Evolutionary conservation across 2,329 filamentous ascomycete genomes (phyloP).

Genomic region (Hypoxylon sp.): DNA sequence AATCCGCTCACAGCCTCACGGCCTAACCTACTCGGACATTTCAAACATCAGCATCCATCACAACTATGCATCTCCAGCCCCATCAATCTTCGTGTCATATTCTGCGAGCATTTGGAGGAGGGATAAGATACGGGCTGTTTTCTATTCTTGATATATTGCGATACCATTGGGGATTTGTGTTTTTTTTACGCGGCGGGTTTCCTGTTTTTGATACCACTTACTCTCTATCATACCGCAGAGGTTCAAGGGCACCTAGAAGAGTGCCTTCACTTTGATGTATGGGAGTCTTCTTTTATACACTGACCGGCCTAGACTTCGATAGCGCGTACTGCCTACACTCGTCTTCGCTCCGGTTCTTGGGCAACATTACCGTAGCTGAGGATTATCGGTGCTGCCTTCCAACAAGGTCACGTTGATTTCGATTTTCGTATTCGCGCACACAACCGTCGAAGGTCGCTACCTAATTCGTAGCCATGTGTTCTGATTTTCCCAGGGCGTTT

Average conservation of each 20-base stretch:
- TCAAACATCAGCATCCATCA: constrained; percentile 21
- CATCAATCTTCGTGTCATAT: constrained; percentile 20
- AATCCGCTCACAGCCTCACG: constrained; percentile 7
- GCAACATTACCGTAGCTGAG: constrained; percentile 4
- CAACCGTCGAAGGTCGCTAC: constrained; percentile 11
- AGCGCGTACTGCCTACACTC: constrained; percentile 23
- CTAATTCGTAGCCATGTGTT: constrained; percentile 18
- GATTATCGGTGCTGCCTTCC: constrained; percentile 15
- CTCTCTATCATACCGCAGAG: constrained; percentile 32
- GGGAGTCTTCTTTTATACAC: constrained; percentile 32
- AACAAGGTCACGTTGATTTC: constrained; percentile 3
- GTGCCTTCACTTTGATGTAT: constrained; percentile 24
- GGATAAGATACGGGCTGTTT: constrained; percentile 25
- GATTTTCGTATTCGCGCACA: constrained; percentile 3
- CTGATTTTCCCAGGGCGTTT: constrained; percentile 5
- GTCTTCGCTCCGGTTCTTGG: constrained; percentile 5
- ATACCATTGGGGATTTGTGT: constrained; percentile 42
- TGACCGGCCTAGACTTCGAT: constrained; percentile 34
- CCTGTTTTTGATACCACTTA: constrained; percentile 49
- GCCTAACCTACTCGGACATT: constrained; percentile 11
- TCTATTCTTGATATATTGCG: constrained; percentile 47
- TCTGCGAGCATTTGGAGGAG: constrained; percentile 20
- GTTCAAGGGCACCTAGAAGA: constrained; percentile 26
- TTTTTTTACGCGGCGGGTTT: constrained; percentile 41
- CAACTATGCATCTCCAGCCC: constrained; percentile 31